A percentile compares a stretch with the other conserved stretches of the same genome.
phyloP scores from a whole-genome alignment of 164 flowering plant genomes.

The Stephania japonica region DNA sequence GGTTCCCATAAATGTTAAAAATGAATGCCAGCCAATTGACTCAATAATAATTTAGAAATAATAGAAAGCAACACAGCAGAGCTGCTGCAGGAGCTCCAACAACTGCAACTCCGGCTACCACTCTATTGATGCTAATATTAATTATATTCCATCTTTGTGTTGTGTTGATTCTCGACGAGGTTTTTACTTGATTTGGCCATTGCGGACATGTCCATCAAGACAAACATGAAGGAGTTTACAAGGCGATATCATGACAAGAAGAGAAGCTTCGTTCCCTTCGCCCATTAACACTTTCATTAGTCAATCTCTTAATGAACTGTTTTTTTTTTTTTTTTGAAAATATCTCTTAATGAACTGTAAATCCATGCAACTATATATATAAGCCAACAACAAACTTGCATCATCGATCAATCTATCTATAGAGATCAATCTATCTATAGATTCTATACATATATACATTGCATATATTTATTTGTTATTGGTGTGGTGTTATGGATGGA shows the following conservation, averaged over 20 bases:
- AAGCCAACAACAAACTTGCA: not conserved
- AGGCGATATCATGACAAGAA: not conserved
- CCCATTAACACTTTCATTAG: not conserved
- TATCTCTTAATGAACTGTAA: not conserved
- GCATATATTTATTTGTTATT: not conserved
- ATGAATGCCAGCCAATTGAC: too few species aligned
- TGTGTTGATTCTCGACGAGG: not conserved
- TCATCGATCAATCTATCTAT: not conserved
- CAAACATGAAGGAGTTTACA: not conserved
- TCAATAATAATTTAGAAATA: too few species aligned
- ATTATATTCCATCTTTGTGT: not conserved
- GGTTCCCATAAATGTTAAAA: too few species aligned
- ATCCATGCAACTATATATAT: not conserved
- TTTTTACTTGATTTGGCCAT: not conserved
- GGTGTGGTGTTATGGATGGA: not conserved
- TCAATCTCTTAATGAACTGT: not conserved
- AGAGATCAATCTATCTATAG: too few species aligned
- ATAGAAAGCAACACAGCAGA: too few species aligned
- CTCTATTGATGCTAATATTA: too few species aligned
- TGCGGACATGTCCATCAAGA: not conserved
- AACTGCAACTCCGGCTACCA: too few species aligned
- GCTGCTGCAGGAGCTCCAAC: too few species aligned
- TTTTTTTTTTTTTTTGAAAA: too few species aligned
- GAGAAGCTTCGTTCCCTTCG: not conserved
- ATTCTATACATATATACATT: not conserved